Evolutionary conservation across 2,329 filamentous ascomycete genomes (phyloP), one percentile per base, ranked within the genome.

Genomic region (Neonectria sp.): DNA sequence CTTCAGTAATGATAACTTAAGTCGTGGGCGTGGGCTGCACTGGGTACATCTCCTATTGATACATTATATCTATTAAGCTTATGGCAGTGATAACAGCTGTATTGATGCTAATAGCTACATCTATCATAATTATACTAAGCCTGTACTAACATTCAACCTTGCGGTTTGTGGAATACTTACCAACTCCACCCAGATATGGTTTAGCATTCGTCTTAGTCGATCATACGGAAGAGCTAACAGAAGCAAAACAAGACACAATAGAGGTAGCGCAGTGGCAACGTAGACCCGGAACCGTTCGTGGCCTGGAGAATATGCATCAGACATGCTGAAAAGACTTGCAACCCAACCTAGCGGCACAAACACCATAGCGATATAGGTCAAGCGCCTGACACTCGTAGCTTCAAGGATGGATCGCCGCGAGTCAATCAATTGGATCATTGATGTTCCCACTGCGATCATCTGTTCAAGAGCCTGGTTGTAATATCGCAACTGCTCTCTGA

Each of bases 351-450:
- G 31, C 4, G 60, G 60, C 25, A 63, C 43, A 27, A 63, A 63
- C 5, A 63, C 27, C 7, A 63, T 13, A 17, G 60, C 60, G 21
- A 63, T 63, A 24, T 56, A 63, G 5, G 60, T 63, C 45, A 63
- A 48, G 25, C 67, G 60, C 13, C 48, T 52, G 15, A 69, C 51
- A n/a, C 57, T 69, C 4, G 59, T 31, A 9, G 63, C 59, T 21
- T 69, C 67, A 6, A 67, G 49, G 5, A 69, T 62, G 11, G 69
- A 69, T 3, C 64, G 63, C 31, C 59, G 60, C 43, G 69, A 73
- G 43, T 71, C 72, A 43, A 71, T 64, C 33, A 74, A 49, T 40
- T 71, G 70, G 24, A 70, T 69, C 59, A 73, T 71, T 12, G 71
- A 67, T 4, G 21, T 21, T 21, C 21, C 21, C 21, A 21, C 21